A percentile compares a stretch with the other conserved stretches of the same genome.
Conservation (phyloP, 208 protist genomes). For the Strigomonas culicis region DNA sequence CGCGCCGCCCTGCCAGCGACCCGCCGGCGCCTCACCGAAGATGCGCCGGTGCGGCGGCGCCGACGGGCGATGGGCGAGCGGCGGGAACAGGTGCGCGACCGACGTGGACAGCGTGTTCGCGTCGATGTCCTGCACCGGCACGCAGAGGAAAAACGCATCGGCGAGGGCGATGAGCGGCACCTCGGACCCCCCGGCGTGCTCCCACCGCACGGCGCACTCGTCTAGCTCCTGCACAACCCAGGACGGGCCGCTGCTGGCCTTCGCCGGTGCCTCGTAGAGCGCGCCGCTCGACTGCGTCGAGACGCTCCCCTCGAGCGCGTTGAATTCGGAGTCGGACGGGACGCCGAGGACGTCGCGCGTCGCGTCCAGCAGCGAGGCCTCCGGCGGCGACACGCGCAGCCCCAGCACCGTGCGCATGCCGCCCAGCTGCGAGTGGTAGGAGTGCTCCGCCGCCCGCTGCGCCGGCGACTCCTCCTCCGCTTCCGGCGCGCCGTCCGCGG, state of each 20-base stretch:
- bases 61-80: not conserved
- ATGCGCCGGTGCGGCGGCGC: too few relatives aligned
- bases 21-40: too few relatives aligned
- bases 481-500: not conserved
- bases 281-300: not conserved
- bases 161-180: slow-evolving; percentile 6
- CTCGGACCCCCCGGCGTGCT: not conserved
- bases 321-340: not conserved
- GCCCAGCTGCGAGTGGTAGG: not conserved
- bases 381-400: slow-evolving; percentile 3
- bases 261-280: not conserved
- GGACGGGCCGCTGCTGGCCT: not conserved
- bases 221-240: slow-evolving; percentile 36
- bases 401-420: not conserved
- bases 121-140: slow-evolving; percentile 16
- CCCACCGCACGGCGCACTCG: slow-evolving; percentile 12
- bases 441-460: not conserved
- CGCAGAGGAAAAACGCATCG: slow-evolving; percentile 24
- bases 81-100: not conserved
- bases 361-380: slow-evolving; percentile 4
- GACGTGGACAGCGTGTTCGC: not conserved
- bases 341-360: not conserved
- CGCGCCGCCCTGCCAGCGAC: too few relatives aligned
- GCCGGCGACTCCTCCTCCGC: not conserved
- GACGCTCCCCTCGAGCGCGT: not conserved